These are phyloP conservation scores for Pleurotus eryngii DNA, from an alignment of 768 basidiomycete species.

Conservation along the genomic window DNA sequence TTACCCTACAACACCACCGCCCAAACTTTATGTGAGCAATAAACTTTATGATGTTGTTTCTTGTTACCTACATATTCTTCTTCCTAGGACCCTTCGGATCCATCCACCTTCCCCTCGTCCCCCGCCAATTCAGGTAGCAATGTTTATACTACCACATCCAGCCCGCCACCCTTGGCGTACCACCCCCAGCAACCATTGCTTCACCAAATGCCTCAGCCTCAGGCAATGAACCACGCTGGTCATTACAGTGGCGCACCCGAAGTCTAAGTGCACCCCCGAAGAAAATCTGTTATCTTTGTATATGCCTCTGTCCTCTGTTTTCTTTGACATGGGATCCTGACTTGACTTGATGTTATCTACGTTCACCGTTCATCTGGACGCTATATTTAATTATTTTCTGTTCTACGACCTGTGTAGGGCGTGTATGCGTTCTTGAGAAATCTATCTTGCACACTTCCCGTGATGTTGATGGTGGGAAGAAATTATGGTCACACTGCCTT, in stretches of 20 bases:
- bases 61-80: background rate
- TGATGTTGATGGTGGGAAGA: background rate
- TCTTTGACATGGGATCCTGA: background rate
- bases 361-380: too few species aligned
- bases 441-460: too few species aligned
- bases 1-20: conserved; percentile 20
- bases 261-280: conserved; percentile 9
- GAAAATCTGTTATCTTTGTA: background rate
- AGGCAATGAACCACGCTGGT: background rate
- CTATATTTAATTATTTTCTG: too few species aligned
- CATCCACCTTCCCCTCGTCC: conserved; percentile 9
- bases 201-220: background rate
- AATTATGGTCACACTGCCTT: background rate
- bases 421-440: too few species aligned
- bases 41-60: too few species aligned
- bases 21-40: conserved; percentile 36
- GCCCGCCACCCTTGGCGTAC: background rate
- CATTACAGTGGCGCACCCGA: conserved; percentile 18
- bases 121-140: background rate
- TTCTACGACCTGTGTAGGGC: too few species aligned
- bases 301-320: background rate
- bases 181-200: background rate
- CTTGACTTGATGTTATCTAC: too few species aligned
- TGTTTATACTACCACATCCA: background rate
- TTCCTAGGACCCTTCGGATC: conserved; percentile 12